Percentiles rank a stretch among this genome's conserved stretches.
These are phyloP conservation scores for Fusarium sp. DNA, from an alignment of 2,329 filamentous ascomycete genomes.

Conservation along the genomic window DNA sequence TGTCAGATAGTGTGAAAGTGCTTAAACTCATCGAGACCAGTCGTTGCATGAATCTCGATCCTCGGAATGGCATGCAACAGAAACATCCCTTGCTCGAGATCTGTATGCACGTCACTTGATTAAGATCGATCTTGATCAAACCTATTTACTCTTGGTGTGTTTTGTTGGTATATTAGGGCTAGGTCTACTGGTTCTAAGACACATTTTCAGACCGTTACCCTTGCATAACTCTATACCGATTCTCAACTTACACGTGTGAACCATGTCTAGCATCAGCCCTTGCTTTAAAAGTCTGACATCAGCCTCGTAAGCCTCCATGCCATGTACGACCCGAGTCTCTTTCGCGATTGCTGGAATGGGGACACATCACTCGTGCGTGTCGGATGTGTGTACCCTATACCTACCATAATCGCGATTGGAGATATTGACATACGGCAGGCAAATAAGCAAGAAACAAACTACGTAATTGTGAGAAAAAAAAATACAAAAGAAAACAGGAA, in stretches of 20 bases:
- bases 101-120: background rate
- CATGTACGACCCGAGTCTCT: background rate
- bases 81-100: slow-evolving; percentile 17
- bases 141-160: background rate
- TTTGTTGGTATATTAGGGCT: slow-evolving; percentile 10
- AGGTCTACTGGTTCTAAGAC: slow-evolving; percentile 3
- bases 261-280: slow-evolving; percentile 22
- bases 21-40: background rate
- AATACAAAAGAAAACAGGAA: background rate
- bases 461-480: background rate
- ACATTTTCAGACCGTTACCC: slow-evolving; percentile 8
- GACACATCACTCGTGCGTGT: background rate
- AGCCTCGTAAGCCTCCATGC: slow-evolving; percentile 30
- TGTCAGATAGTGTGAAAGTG: background rate
- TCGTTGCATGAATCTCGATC: slow-evolving; percentile 28
- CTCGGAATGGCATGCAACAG: slow-evolving; percentile 18
- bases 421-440: background rate
- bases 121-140: background rate
- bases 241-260: slow-evolving; percentile 21
- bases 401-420: background rate
- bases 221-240: slow-evolving; percentile 21
- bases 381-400: slow-evolving; percentile 19
- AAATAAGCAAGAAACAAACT: slow-evolving; percentile 2
- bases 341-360: slow-evolving; percentile 29
- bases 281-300: slow-evolving; percentile 8